Percentiles rank a stretch among this genome's conserved stretches.
These are phyloP conservation scores for Blastobotrys peoriensis DNA, from an alignment of 805 yeast species.

Conservation along the genomic window DNA sequence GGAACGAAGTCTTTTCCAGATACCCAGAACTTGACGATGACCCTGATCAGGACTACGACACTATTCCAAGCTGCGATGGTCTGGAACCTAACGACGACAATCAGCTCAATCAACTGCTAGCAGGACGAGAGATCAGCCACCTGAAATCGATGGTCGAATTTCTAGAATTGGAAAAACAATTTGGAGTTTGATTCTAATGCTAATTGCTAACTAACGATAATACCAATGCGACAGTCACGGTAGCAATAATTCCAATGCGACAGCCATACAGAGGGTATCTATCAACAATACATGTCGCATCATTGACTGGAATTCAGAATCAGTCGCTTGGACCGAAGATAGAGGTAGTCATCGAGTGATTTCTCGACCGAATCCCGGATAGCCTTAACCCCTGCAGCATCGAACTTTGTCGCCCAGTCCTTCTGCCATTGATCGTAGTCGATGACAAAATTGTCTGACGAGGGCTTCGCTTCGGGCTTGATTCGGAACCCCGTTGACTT, in stretches of 20 bases:
- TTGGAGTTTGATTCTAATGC: conserved; percentile 6
- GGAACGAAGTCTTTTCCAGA: conserved; percentile 6
- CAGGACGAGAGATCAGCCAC: conserved; percentile 9
- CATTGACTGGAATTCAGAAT: no score
- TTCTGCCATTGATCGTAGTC: conserved; percentile 21
- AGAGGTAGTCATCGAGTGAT: conserved; percentile 21
- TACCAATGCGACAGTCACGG: no score
- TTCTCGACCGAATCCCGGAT: conserved; percentile 18
- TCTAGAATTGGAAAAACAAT: conserved; percentile 18
- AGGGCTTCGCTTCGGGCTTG: not conserved
- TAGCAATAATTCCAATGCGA: no score
- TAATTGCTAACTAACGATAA: no score
- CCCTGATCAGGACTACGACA: not conserved
- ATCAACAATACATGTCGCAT: no score
- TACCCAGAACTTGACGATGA: conserved; percentile 3
- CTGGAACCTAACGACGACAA: not conserved
- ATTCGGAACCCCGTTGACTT: conserved; percentile 18
- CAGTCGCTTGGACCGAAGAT: conserved; percentile 13
- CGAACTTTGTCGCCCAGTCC: conserved; percentile 17
- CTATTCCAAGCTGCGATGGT: not conserved
- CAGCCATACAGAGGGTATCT: no score
- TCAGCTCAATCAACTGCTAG: conserved; percentile 3
- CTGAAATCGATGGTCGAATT: conserved; percentile 15
- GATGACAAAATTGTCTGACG: conserved; percentile 10
- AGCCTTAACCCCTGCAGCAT: conserved; percentile 10